Evolutionary conservation across 352 stramenopile genomes (phyloP).

Genomic region (Elongisporangium anandrum): DNA sequence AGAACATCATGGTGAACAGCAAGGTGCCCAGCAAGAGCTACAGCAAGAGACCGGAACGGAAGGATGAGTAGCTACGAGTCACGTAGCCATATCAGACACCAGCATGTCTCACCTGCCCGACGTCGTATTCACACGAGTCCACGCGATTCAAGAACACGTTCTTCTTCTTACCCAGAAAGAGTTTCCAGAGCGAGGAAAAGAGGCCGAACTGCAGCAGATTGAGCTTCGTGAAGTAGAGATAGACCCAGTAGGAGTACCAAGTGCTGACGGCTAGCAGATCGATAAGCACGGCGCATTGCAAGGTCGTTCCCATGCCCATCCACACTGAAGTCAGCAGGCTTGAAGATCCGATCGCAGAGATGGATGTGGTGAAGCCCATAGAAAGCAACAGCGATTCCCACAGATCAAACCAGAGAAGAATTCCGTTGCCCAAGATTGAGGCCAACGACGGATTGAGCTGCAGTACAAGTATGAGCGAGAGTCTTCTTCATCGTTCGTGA

Average conservation of each 20-base stretch:
- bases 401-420: slow-evolving; percentile 74
- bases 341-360: slow-evolving; percentile 1
- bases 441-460: slow-evolving; percentile 88
- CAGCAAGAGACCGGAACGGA: neutral
- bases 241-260: slow-evolving; percentile 87
- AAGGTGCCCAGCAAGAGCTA: slow-evolving; percentile 91
- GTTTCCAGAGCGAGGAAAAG: slow-evolving; percentile 86
- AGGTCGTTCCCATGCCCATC: slow-evolving; percentile 48
- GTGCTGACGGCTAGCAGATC: slow-evolving; percentile 74
- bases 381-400: slow-evolving; percentile 54
- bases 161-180: slow-evolving; percentile 94
- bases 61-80: neutral
- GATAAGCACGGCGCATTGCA: slow-evolving; percentile 63
- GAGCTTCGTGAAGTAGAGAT: slow-evolving; percentile 82
- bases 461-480: neutral
- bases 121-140: slow-evolving; percentile 93
- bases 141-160: slow-evolving; percentile 91
- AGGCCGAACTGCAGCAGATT: slow-evolving; percentile 77
- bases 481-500: neutral
- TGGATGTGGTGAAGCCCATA: slow-evolving; percentile 2
- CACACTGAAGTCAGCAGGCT: neutral
- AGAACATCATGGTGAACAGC: slow-evolving; percentile 90
- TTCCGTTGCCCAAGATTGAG: slow-evolving; percentile 79
- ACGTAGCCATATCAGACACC: neutral
- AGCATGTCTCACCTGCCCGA: slow-evolving; percentile 54